Percentiles rank a stretch among this genome's conserved stretches.
phyloP scores from a whole-genome alignment of 179 eudicot species.

The Spergularia azorica region DNA sequence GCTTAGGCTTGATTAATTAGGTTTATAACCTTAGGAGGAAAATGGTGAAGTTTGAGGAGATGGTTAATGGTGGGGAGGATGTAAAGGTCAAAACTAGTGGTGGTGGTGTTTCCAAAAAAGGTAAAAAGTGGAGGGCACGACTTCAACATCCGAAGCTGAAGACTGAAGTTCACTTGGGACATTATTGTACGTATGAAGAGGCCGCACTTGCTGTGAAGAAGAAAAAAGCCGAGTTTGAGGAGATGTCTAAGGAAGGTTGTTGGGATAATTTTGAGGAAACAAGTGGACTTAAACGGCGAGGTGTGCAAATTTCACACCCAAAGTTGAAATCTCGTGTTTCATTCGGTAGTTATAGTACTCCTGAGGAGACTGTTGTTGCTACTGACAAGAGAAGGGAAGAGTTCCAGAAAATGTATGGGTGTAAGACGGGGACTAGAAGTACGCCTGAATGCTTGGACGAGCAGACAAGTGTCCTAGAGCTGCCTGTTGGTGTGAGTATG shows the following conservation, averaged over 20 bases:
- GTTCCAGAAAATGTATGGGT: neutral
- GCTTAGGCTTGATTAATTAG: neutral
- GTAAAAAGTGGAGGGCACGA: slow-evolving; percentile 6
- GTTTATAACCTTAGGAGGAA: neutral
- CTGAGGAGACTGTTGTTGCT: neutral
- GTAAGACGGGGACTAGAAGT: neutral
- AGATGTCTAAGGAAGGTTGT: neutral
- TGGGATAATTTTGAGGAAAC: neutral
- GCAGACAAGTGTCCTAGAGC: neutral
- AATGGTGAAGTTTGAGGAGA: neutral
- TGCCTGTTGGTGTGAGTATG: neutral
- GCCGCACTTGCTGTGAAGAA: slow-evolving; percentile 15
- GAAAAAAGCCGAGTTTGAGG: slow-evolving; percentile 8
- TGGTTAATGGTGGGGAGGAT: neutral
- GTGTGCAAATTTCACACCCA: neutral
- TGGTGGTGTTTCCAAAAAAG: neutral
- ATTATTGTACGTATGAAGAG: neutral
- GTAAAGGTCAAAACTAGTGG: neutral
- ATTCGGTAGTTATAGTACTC: neutral
- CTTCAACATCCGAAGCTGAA: slow-evolving; percentile 1
- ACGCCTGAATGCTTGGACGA: neutral
- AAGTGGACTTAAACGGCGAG: neutral
- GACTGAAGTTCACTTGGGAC: neutral
- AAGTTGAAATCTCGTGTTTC: neutral
- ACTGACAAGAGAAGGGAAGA: neutral